Conservation (phyloP, 257 asterid genomes). For the Solanum chilense region DNA sequence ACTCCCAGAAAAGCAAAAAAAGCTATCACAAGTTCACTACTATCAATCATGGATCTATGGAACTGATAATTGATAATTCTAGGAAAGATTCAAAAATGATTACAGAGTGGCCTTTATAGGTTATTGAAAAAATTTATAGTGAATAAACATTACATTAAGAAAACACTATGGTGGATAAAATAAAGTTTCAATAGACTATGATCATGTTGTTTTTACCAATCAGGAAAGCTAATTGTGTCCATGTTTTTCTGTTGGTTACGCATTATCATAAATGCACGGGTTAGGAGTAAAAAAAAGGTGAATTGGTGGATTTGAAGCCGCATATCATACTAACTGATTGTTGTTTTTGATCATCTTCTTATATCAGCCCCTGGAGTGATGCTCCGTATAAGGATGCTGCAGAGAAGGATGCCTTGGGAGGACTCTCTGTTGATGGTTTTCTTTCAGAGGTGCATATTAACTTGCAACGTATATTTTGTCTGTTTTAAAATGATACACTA, state of each 20-base stretch:
- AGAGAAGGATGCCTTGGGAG: slow-evolving; percentile 78
- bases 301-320: neutral
- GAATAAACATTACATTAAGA: neutral
- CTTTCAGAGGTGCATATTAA: slow-evolving; percentile 55
- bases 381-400: slow-evolving; percentile 82
- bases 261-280: neutral
- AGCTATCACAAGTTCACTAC: neutral
- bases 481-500: neutral
- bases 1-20: neutral
- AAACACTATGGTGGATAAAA: neutral
- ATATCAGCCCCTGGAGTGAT: slow-evolving; percentile 78
- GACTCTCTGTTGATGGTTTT: slow-evolving; percentile 75
- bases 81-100: neutral
- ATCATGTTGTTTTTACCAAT: neutral
- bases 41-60: neutral
- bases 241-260: neutral
- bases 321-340: neutral
- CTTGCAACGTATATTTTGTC: neutral
- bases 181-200: neutral
- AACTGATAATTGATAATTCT: neutral
- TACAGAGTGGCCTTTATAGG: neutral
- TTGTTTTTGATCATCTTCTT: neutral
- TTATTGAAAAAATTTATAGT: neutral
- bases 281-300: neutral
- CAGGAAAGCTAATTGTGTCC: neutral